phyloP scores from a whole-genome alignment of 2,329 filamentous ascomycete species.

The Fusarium chaquense region DNA sequence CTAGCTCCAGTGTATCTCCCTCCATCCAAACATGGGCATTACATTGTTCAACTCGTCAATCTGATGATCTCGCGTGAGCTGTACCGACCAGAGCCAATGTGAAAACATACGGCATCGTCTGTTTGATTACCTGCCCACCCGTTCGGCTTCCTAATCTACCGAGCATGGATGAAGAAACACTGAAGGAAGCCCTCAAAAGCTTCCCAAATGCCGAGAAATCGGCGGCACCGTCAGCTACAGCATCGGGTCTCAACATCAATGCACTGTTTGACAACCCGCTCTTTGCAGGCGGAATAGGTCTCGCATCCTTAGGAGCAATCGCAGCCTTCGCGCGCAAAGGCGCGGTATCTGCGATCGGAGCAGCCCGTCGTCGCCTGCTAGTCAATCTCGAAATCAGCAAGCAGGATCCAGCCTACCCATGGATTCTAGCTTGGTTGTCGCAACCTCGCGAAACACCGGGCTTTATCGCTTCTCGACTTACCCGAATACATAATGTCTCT shows the following conservation, averaged over 20 bases:
- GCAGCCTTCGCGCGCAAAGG: conserved; percentile 85
- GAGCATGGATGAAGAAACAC: conserved; percentile 38
- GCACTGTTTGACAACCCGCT: conserved; percentile 72
- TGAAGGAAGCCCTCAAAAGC: conserved; percentile 32
- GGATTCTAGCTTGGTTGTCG: conserved; percentile 95
- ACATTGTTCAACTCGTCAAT: neutral
- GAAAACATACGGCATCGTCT: conserved; percentile 1
- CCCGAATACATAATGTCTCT: conserved; percentile 70
- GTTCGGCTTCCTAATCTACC: neutral
- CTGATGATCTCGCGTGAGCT: conserved; percentile 1
- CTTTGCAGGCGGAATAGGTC: conserved; percentile 83
- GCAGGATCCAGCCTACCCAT: conserved; percentile 91
- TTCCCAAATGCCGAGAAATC: conserved; percentile 50
- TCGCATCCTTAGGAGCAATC: conserved; percentile 87
- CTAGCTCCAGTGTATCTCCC: neutral
- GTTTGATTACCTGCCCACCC: conserved; percentile 32
- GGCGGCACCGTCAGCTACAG: conserved; percentile 48
- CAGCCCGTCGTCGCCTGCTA: conserved; percentile 86
- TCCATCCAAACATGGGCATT: neutral
- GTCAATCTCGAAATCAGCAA: conserved; percentile 97
- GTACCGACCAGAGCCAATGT: conserved; percentile 16
- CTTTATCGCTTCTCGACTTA: conserved; percentile 69
- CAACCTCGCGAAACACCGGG: conserved; percentile 76
- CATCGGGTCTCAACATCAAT: conserved; percentile 62
- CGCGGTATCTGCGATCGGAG: conserved; percentile 75